phyloP scores from a whole-genome alignment of 2,329 filamentous ascomycete species.

The Apiospora koreana region DNA sequence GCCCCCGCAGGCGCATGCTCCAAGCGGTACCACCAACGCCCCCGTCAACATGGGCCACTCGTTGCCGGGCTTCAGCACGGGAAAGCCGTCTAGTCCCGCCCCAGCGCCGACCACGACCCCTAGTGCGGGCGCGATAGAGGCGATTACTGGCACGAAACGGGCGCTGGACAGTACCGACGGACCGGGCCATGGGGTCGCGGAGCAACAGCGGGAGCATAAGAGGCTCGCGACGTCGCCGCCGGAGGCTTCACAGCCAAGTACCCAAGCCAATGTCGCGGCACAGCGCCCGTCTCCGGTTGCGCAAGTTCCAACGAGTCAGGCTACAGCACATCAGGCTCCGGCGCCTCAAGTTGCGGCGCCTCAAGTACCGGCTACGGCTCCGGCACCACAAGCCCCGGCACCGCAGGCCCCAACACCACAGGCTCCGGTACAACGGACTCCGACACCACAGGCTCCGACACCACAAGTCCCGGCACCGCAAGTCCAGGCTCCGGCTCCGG shows the following conservation, averaged over 20 bases:
- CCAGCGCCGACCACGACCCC: constrained; percentile 30
- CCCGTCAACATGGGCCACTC: not conserved
- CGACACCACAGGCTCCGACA: not conserved
- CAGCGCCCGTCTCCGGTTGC: not conserved
- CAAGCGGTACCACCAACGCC: not conserved
- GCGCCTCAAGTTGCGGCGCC: not conserved
- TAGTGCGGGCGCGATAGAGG: constrained; percentile 30
- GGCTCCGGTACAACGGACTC: not conserved
- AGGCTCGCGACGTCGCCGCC: not conserved
- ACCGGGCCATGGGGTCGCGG: not conserved
- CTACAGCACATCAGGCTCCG: not conserved
- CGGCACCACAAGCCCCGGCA: not conserved
- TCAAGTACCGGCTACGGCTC: not conserved
- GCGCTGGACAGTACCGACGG: constrained; percentile 16
- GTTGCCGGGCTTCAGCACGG: not conserved
- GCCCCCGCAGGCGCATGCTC: not conserved
- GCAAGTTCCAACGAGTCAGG: not conserved
- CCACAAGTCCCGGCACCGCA: not conserved
- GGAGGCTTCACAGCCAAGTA: not conserved
- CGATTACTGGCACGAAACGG: constrained; percentile 28
- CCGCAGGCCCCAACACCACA: not conserved
- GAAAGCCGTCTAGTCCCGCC: constrained; percentile 8
- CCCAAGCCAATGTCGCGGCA: not conserved
- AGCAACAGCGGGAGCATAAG: constrained; percentile 9
- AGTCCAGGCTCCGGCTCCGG: not conserved